Evolutionary conservation across 2,329 filamentous ascomycete genomes (phyloP), one percentile per base, ranked within the genome.

Genomic region (Penicillium sp.): DNA sequence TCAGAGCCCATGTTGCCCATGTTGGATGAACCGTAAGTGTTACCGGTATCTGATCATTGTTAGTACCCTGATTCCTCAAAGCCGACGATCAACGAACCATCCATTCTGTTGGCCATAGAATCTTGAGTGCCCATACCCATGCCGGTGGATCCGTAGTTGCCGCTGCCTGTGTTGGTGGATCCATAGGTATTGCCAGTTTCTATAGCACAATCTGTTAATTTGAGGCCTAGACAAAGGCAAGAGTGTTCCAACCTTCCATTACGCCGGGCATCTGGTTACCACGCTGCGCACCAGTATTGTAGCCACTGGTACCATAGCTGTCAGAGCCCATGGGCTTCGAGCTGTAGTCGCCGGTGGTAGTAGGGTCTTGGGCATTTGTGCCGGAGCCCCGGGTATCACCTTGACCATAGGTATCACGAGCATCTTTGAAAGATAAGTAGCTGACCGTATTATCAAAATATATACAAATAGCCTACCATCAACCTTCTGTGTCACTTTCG

Each of bases 401-500:
- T 16, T 60, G 51, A 27, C 49, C 44, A 33, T 58, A 54, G 13
- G 31, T 46, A 26, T 59, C 44, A 3, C 39, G 42, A 46, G 50
- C 11, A 46, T 59, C 60, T 63, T 45, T 43, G 6, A 45, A 8
- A 16, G 14, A 21, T 57, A 31, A 54, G 54, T 11, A 33, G 16
- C 29, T 39, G 33, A 13, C 13, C 8, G 39, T 33, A 19, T 44
- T 27, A 19, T 37, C 24, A 13, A 4, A 5, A 35, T 2, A 26
- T 10, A 31, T 21, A 16, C 9, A 19, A 22, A 42, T 46, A 52
- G 44, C 62, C 29, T 16, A 65, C 63, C 55, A 45, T 61, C 50
- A 47, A 47, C 37, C 31, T 27, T 51, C 19, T 56, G 50, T 14
- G 54, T 42, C 27, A 31, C 46, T 24, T 76, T 75, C 19, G 73